Conservation (phyloP, 768 basidiomycete species). For the Leccinum rimulosum region DNA sequence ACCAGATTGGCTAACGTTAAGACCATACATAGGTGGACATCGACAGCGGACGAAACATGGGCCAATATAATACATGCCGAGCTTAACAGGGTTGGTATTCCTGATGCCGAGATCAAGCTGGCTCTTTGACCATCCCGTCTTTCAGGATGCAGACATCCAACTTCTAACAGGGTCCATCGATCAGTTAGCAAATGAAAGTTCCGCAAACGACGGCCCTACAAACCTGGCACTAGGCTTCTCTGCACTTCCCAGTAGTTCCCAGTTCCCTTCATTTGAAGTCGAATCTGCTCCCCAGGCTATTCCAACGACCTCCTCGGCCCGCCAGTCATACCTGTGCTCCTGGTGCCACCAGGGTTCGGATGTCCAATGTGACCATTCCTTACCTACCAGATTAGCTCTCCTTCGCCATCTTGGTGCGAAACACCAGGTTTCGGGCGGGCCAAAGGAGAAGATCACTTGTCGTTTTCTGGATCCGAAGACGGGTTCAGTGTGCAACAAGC, state of each 20-base stretch:
- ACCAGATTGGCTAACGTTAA: neutral
- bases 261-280: neutral
- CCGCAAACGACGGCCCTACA: neutral
- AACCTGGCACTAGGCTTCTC: neutral
- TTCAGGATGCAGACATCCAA: neutral
- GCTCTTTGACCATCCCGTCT: neutral
- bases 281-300: neutral
- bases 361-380: neutral
- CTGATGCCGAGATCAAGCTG: neutral
- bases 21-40: constrained; percentile 2
- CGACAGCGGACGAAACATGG: neutral
- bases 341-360: constrained; percentile 9
- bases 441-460: constrained; percentile 5
- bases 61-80: neutral
- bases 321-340: constrained; percentile 7
- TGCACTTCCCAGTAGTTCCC: neutral
- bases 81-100: neutral
- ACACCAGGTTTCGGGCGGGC: constrained; percentile 11
- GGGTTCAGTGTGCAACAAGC: neutral
- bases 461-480: constrained; percentile 4
- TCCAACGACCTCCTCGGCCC: neutral
- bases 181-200: neutral
- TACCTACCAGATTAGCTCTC: constrained; percentile 5
- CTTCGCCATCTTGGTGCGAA: constrained; percentile 13
- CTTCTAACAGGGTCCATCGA: neutral